Evolutionary conservation across 148 eudicot genomes (phyloP).

Genomic region (Silene uniflora): DNA sequence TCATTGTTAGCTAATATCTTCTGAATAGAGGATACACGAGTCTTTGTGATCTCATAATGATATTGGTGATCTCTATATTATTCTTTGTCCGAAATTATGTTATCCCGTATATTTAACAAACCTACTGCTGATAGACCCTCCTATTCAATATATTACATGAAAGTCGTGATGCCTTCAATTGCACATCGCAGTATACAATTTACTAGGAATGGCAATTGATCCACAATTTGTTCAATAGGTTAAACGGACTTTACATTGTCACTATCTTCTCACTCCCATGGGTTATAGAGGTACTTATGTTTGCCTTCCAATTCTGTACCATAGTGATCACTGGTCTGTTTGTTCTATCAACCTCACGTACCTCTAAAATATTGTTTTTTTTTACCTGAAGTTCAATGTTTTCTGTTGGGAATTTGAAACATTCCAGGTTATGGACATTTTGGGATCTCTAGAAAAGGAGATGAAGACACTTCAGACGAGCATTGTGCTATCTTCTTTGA

Average conservation of each 20-base stretch:
- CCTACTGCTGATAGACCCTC: neutral
- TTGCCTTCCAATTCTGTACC: slow-evolving; percentile 3
- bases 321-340: slow-evolving; percentile 8
- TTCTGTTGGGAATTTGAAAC: slow-evolving; percentile 16
- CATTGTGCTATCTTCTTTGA: slow-evolving; percentile 84
- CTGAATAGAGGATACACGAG: neutral
- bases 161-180: neutral
- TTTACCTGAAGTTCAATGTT: neutral
- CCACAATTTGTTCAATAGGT: slow-evolving; percentile 10
- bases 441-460: slow-evolving; percentile 93
- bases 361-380: neutral
- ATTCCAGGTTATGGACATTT: slow-evolving; percentile 70
- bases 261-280: slow-evolving; percentile 11
- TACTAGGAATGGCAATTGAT: slow-evolving; percentile 14
- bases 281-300: slow-evolving; percentile 11
- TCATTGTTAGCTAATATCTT: neutral
- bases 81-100: neutral
- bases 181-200: neutral
- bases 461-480: slow-evolving; percentile 80
- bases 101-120: neutral
- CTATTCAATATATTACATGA: neutral
- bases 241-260: slow-evolving; percentile 16
- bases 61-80: neutral
- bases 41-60: neutral
- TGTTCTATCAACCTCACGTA: neutral